Evolutionary conservation across 306 rosid genomes (phyloP), one percentile per base, ranked within the genome.

Genomic region (Lithocarpus polystachyus): DNA sequence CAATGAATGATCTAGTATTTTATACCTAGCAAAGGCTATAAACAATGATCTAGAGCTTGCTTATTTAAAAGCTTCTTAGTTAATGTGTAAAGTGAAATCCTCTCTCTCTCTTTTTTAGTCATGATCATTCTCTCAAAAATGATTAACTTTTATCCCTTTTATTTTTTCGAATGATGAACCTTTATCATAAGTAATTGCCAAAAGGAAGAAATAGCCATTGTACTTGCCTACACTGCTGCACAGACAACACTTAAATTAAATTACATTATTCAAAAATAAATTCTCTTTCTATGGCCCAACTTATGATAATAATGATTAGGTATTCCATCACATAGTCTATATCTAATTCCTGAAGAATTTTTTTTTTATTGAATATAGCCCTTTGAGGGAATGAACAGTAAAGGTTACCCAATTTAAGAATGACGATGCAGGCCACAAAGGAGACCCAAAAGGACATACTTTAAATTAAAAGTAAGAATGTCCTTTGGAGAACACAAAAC

Each of bases 361-460:
- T 74, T 68, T 80, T 62, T 28, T 62, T 11, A 26, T 13, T 69
- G 54, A 74, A 83, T 33, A 43, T 78, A 80, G 75, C 74, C 85
- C 90, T 78, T 80, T 80, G 35, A 78, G 79, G 83, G 83, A 84
- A 81, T 69, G 76, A 85, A 75, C 79, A 81, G 77, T 85, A 92
- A 90, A 75, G 60, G 55, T 75, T 89, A 59, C 90, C 91, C 83
- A 55, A 80, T 54, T 77, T 88, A 87, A 88, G 83, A 93, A 81
- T 80, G 87, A 88, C 86, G 70, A 81, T 90, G 96, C 86, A 82
- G 91, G 87, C 96, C 96, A 89, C 77, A 82, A 89, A 82, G 89
- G 89, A 87, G 91, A 89, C 94, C 94, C 71, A 82, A 86, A 89
- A 82, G 86, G 62, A 82, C 86, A 80, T 64, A 55, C 80, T 77